phyloP scores from a whole-genome alignment of 257 asterid species.

The Solanum virginianum region DNA sequence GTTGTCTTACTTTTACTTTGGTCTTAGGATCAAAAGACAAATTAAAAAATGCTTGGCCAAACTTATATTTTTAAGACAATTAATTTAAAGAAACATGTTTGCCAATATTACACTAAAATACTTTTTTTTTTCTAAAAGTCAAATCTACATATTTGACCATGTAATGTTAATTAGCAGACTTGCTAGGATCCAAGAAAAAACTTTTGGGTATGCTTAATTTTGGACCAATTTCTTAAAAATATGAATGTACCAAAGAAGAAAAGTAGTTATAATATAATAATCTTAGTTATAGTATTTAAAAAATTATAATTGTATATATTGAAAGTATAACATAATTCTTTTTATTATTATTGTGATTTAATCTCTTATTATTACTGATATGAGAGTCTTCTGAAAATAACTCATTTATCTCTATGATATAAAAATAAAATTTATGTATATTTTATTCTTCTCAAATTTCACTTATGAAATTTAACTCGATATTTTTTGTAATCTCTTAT shows the following conservation, averaged over 20 bases:
- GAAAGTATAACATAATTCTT: background rate
- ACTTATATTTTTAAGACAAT: background rate
- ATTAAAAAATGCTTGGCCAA: background rate
- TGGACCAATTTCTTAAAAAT: background rate
- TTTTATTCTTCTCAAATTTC: too few relatives aligned
- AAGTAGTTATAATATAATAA: background rate
- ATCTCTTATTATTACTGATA: background rate
- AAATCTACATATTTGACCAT: too few relatives aligned
- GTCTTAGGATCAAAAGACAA: background rate
- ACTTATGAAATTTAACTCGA: too few relatives aligned
- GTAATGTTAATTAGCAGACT: too few relatives aligned
- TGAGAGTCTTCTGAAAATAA: too few relatives aligned
- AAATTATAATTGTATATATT: background rate
- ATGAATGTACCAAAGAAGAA: background rate
- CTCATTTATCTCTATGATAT: too few relatives aligned
- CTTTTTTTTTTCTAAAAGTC: background rate
- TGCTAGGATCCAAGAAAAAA: background rate
- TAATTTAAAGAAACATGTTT: background rate
- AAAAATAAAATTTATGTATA: too few relatives aligned
- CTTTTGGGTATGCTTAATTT: background rate
- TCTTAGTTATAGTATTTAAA: background rate
- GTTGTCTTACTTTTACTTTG: background rate
- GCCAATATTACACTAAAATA: background rate
- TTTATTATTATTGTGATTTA: background rate
- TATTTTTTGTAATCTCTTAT: background rate